Conservation (phyloP, 495 filamentous ascomycete genomes). For the Aspergillus sclerotiicarbonarius region DNA sequence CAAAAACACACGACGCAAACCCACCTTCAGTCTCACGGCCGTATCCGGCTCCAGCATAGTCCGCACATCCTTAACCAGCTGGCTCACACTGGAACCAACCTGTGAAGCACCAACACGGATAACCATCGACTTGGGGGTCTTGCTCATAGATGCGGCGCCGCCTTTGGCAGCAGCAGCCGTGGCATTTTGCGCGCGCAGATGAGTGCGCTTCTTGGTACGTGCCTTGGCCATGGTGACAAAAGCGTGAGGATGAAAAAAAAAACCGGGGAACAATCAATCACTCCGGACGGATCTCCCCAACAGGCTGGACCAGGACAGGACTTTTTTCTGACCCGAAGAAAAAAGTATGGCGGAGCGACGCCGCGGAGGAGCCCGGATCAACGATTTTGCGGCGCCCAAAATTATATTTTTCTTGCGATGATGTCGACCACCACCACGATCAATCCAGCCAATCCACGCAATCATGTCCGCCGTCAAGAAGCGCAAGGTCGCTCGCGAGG, state of each 20-base stretch:
- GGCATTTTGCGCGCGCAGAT: constrained; percentile 67
- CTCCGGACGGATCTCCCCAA: constrained; percentile 11
- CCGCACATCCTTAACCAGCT: constrained; percentile 88
- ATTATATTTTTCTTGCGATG: constrained; percentile 24
- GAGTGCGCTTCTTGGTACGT: constrained; percentile 87
- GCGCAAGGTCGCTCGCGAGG: constrained; percentile 32
- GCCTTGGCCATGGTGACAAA: constrained; percentile 67
- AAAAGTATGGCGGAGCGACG: constrained; percentile 28
- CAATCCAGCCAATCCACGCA: constrained; percentile 11
- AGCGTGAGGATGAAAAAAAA: constrained; percentile 7
- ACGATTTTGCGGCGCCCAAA: constrained; percentile 37
- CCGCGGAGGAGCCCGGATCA: constrained; percentile 37
- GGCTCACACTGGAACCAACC: constrained; percentile 86
- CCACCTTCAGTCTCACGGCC: constrained; percentile 71
- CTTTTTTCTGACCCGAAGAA: constrained; percentile 37
- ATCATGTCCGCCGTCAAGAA: constrained; percentile 38
- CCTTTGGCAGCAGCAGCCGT: constrained; percentile 49
- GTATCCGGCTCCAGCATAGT: constrained; percentile 95
- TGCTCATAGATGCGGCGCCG: constrained; percentile 47
- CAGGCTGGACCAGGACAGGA: constrained; percentile 17
- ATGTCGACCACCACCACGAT: constrained; percentile 1
- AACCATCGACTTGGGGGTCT: constrained; percentile 93
- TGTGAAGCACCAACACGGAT: constrained; percentile 94
- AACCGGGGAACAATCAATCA: constrained; percentile 10
- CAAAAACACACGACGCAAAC: not conserved